A percentile compares a stretch with the other conserved stretches of the same genome.
Conservation (phyloP, 441 rosid species). For the Melastoma candidum region DNA sequence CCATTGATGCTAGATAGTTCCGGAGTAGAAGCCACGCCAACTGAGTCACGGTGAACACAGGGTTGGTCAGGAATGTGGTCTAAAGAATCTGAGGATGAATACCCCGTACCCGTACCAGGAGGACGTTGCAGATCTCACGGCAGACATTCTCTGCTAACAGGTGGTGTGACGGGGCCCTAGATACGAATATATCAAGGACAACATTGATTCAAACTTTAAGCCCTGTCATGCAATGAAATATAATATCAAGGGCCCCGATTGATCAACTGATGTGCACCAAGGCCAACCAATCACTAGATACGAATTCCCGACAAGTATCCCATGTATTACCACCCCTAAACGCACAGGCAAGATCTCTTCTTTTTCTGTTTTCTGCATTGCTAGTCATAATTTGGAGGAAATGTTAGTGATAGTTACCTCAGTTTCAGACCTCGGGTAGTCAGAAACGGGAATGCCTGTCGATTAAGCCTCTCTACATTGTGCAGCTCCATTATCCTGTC, state of each 20-base stretch:
- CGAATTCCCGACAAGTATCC: no score
- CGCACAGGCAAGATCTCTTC: no score
- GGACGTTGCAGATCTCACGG: constrained; percentile 78
- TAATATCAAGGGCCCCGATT: no score
- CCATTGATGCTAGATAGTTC: constrained; percentile 81
- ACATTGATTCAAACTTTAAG: constrained; percentile 59
- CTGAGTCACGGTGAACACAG: constrained; percentile 57
- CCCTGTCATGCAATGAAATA: constrained; percentile 26
- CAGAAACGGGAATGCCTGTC: constrained; percentile 77
- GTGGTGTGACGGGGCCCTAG: constrained; percentile 71
- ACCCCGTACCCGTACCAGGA: constrained; percentile 48
- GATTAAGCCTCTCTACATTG: constrained; percentile 88
- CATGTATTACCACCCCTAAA: no score
- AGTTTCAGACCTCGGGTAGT: constrained; percentile 89
- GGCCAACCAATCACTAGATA: no score
- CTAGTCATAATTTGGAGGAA: neutral
- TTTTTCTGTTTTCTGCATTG: no score
- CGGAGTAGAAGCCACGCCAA: constrained; percentile 64
- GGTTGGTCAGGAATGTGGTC: constrained; percentile 61
- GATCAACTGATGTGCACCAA: no score
- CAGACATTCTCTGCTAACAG: constrained; percentile 58
- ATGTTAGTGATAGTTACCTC: constrained; percentile 41
- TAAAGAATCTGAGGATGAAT: constrained; percentile 88
- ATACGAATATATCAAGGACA: constrained; percentile 25
- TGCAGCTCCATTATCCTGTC: constrained; percentile 86